Base-by-base conservation (phyloP, 371 early-diverging fungal species). In the Mucor velutinosus region DNA sequence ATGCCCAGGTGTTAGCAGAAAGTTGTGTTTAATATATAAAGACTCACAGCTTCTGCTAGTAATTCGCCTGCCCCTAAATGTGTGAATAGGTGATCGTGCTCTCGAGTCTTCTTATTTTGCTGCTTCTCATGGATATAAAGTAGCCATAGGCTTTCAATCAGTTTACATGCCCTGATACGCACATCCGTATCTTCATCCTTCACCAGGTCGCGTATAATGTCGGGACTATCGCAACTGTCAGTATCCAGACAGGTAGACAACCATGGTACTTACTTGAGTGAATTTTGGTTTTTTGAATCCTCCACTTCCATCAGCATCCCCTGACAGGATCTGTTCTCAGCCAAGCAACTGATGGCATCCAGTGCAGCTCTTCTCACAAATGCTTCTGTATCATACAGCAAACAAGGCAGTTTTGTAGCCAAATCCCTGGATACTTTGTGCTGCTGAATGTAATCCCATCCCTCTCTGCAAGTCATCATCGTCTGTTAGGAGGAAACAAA, bases 151-250 rank as follows among this genome's bases (percentile, higher is more conserved):
- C 69, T 74, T 47, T 80, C 79, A 32, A 87, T 66, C 51, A 89
- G 76, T 25, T 71, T 76, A 35, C 87, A 87, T 0, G 79, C 80
- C 3, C 84, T 76, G 32, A 85, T 79, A 14, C 80, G 66, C 11
- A 87, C 87, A 53, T 87, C 87, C 47, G 83, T 82, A 61, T 89
- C 89, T 15, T 83, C 71, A 71, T 89, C 89, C 25, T 85, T 76
- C 58, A 87, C 65, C 0, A 86, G 67, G 29, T 72, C 74, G 5
- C 75, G 70, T 64, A 87, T 78, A 55, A 85, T 74, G 2, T 41
- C 49, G 0, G 83, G 78, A 47, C 87, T 87, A 66, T 43, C 10
- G 32, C 12, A 11, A 14, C 6, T 27, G 55, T 37, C 19, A 37
- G 14, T 58, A 3, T 37, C 14, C 15, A 45, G 0, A 39, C 5